phyloP scores from a whole-genome alignment of 2,329 filamentous ascomycete genomes.

The Trichoderma arundinaceum region DNA sequence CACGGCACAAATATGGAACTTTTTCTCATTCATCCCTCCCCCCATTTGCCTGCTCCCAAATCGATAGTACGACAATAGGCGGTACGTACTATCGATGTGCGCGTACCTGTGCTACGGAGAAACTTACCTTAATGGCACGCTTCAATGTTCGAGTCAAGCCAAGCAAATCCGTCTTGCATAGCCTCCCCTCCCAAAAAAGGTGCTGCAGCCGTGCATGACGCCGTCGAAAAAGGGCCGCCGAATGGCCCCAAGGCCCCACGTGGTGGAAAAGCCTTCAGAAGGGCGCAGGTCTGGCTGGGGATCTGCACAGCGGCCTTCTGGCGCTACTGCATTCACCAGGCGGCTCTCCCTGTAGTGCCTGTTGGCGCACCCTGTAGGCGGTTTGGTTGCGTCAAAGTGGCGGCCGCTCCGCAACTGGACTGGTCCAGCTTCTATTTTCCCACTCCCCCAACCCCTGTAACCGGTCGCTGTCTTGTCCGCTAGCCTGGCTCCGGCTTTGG shows the following conservation, averaged over 20 bases:
- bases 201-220: background rate
- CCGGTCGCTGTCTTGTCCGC: background rate
- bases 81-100: too few species aligned
- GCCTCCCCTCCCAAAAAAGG: background rate
- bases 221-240: slow-evolving; percentile 13
- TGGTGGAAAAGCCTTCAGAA: slow-evolving; percentile 6
- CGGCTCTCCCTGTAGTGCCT: slow-evolving; percentile 1
- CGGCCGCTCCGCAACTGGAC: background rate
- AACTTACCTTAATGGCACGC: too few species aligned
- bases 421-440: background rate
- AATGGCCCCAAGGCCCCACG: slow-evolving; percentile 14
- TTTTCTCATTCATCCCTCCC: too few species aligned
- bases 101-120: too few species aligned
- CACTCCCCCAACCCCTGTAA: background rate
- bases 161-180: background rate
- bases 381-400: slow-evolving; percentile 13
- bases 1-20: too few species aligned
- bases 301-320: background rate
- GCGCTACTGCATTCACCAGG: slow-evolving; percentile 7
- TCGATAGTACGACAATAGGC: too few species aligned
- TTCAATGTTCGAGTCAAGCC: background rate
- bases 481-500: background rate
- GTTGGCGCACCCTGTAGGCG: background rate
- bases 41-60: too few species aligned
- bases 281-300: background rate